phyloP scores from a whole-genome alignment of 2,329 filamentous ascomycete genomes.

The Fulvia fulva region DNA sequence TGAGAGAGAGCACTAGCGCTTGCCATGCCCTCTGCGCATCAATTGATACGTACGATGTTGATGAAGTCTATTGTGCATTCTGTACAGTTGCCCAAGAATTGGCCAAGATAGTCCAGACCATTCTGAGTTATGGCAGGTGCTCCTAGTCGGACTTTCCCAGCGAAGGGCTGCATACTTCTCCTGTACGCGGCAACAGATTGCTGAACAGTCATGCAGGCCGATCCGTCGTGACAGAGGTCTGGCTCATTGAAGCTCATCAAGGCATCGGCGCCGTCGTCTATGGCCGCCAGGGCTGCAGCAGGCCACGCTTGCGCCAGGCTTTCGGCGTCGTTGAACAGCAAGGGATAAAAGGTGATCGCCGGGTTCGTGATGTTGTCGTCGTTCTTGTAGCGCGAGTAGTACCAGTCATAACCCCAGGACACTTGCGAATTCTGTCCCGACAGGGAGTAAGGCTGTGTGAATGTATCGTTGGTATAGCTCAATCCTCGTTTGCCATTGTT shows the following conservation, averaged over 20 bases:
- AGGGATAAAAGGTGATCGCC: conserved; percentile 26
- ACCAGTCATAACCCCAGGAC: conserved; percentile 30
- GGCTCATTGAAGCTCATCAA: conserved; percentile 68
- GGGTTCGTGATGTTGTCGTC: conserved; percentile 19
- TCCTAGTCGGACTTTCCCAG: conserved; percentile 48
- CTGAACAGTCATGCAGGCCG: conserved; percentile 53
- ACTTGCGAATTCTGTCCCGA: conserved; percentile 23
- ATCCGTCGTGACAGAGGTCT: conserved; percentile 47
- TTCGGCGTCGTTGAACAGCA: conserved; percentile 25
- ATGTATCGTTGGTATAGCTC: conserved; percentile 56
- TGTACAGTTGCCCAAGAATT: conserved; percentile 51
- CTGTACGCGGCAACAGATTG: conserved; percentile 50
- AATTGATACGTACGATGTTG: conserved; percentile 35
- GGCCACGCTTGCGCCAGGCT: conserved; percentile 21
- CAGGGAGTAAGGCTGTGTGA: conserved; percentile 49
- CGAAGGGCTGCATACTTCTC: conserved; percentile 52
- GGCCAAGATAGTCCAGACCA: conserved; percentile 53
- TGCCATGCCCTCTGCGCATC: too few species aligned
- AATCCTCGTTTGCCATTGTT: conserved; percentile 57
- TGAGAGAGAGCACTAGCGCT: too few species aligned
- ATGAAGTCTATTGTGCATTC: conserved; percentile 57
- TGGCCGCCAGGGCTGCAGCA: conserved; percentile 20
- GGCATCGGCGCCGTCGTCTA: conserved; percentile 40
- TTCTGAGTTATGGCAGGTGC: conserved; percentile 58
- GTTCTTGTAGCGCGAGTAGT: conserved; percentile 14